Percentiles rank a stretch among this genome's conserved stretches.
Evolutionary conservation across 2,329 filamentous ascomycete species (phyloP).

Genomic region (Cercospora beticola): DNA sequence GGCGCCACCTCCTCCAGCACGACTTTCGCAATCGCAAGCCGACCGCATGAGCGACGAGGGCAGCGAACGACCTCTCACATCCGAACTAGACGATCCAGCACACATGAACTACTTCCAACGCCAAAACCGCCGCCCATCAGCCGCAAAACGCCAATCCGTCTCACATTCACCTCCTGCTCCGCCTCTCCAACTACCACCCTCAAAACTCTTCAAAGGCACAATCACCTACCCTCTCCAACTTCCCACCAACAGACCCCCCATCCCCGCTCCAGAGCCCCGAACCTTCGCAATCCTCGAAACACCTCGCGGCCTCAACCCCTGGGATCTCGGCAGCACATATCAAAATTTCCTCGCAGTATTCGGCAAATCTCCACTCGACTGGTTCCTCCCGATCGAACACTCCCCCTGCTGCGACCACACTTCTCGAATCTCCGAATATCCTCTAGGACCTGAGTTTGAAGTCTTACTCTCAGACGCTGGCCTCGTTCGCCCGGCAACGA

Average conservation of each 20-base stretch:
- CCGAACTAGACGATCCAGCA: slow-evolving; percentile 39
- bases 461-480: slow-evolving; percentile 36
- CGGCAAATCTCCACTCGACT: slow-evolving; percentile 66
- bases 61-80: slow-evolving; percentile 32
- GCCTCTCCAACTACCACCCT: neutral
- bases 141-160: slow-evolving; percentile 13
- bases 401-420: slow-evolving; percentile 71
- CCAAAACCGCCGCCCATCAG: slow-evolving; percentile 19
- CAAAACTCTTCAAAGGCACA: slow-evolving; percentile 42
- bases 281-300: slow-evolving; percentile 79
- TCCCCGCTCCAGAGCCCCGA: slow-evolving; percentile 43
- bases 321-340: slow-evolving; percentile 65
- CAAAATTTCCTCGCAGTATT: slow-evolving; percentile 78
- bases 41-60: slow-evolving; percentile 20
- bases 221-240: slow-evolving; percentile 59
- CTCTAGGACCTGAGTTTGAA: slow-evolving; percentile 39
- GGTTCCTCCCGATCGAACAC: slow-evolving; percentile 73
- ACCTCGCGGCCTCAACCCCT: slow-evolving; percentile 76
- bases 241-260: slow-evolving; percentile 36
- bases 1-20: slow-evolving; percentile 24
- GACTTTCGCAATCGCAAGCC: slow-evolving; percentile 10
- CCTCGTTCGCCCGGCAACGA: slow-evolving; percentile 24
- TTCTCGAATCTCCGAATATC: slow-evolving; percentile 36
- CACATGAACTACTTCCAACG: slow-evolving; percentile 36
- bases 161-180: slow-evolving; percentile 11